Base-by-base conservation (phyloP, 768 basidiomycete species). In the Pleurotus platypus region DNA sequence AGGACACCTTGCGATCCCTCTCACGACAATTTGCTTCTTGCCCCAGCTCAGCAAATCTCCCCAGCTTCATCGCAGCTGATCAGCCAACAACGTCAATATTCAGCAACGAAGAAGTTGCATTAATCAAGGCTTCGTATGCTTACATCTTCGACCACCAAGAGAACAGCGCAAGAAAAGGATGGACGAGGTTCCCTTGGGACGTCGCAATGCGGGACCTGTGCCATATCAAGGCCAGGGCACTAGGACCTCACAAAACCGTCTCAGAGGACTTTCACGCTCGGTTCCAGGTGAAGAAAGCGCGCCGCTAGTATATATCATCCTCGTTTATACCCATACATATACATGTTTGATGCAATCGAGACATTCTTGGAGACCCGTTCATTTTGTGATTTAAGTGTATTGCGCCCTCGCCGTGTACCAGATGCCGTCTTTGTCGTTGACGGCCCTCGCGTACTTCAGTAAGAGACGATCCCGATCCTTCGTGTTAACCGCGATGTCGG, bases 401-500 rank as follows among this genome's bases (percentile, higher is more conserved):
- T 83, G 82, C 27, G 78, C 81, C 60, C 89, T 75, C 1, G 89
- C 80, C 1, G 87, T 90, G 69, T 93, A 96, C 80, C 84, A 90
- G 37, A 82, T 68, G 0, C 87, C 88, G 9, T 82, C 76, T 0
- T 77, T 65, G 51, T 90, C 87, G 51, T 87, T 90, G 43, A 86
- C 79, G 2, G 90, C 82, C 46, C 95, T 77, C 37, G 91, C 91
- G 65, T 89, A 91, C 72, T 94, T 98, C 43, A 92, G 80, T 39
- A 97, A 72, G 60, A 96, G 67, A 68, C 87, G 93, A 67, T 98
- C 95, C 40, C 90, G 78, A 65, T 92, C 92, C 70, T 97, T 96
- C 6, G 76, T 72, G 66, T 92, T 86, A n/a, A 94, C 76, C 0
- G 87, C 87, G 56, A 97, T 84, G 60, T 93, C 93, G 5, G 76